Base-by-base conservation (phyloP, 257 asterid species). In the Eustoma russellianum region DNA sequence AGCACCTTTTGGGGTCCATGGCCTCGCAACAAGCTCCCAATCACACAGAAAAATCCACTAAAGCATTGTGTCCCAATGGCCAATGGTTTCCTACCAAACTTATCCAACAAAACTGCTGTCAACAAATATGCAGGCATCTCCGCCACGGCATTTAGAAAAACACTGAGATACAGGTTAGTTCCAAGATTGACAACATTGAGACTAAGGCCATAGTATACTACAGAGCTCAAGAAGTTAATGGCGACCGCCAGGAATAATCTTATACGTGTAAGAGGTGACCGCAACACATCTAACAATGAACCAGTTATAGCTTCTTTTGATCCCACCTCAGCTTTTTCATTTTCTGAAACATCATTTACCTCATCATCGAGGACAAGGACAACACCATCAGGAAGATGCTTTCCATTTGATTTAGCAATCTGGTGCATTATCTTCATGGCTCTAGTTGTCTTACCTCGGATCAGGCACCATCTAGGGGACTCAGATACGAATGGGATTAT, bases 401-500 rank as follows among this genome's bases (percentile, higher is more conserved):
- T 81, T 0, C 84, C 85, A 9, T 85, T 89, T 14, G 59, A n/a
- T 41, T 50, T 59, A 1, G 94, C 97, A n/a, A 89, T 81, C 7
- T 38, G 57, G 0, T 52, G 73, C 97, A 89, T 85, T 5, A 60
- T 79, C 33, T 45, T 48, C 86, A 79, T 80, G 48, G 97, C 93
- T 0, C 47, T 38, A 0, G 49, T 67, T 5, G 24, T 35, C 41
- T 81, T 66, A 6, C 94, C 97, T 18, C 90, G 48, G 8, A 89
- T 74, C 15, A 89, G 82, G 77, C 58, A 86, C 97, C 95, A 89
- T 0, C 94, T 74, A 9, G 97, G 97, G 47, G 95, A 89, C 67
- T 89, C 97, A 13, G 90, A 73, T 19, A 89, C 47, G 53, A 83
- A 86, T 0, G 97, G 97, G 11, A 85, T 75, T 34, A 79, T 40